phyloP scores from a whole-genome alignment of 2,329 filamentous ascomycete genomes.

The Neonectria punicea region DNA sequence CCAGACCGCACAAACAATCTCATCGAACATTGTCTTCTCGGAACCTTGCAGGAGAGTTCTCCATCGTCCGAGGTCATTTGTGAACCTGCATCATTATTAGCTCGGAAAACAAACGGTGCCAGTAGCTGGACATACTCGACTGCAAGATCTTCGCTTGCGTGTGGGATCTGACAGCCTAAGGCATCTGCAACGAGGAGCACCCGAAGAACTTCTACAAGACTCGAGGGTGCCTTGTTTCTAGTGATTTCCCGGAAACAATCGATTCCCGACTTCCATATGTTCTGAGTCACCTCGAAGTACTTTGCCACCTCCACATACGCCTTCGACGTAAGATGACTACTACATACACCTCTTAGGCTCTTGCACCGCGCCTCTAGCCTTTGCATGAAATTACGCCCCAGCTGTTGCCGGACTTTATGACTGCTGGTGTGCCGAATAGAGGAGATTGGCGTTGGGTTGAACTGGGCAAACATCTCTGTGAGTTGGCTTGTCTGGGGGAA shows the following conservation, averaged over 20 bases:
- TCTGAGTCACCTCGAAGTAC: slow-evolving; percentile 10
- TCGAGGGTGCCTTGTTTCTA: slow-evolving; percentile 26
- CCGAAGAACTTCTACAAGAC: slow-evolving; percentile 25
- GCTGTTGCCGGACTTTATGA: slow-evolving; percentile 17
- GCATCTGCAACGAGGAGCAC: slow-evolving; percentile 38
- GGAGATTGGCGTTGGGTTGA: not conserved
- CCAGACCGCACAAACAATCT: slow-evolving; percentile 39
- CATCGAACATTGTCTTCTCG: slow-evolving; percentile 38
- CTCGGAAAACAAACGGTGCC: not conserved
- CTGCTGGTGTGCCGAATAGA: slow-evolving; percentile 24
- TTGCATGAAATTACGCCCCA: slow-evolving; percentile 21
- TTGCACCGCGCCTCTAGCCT: slow-evolving; percentile 27
- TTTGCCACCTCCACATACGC: slow-evolving; percentile 17
- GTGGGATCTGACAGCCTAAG: slow-evolving; percentile 23
- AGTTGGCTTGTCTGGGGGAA: not conserved
- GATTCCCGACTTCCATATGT: slow-evolving; percentile 29
- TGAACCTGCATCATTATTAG: slow-evolving; percentile 36
- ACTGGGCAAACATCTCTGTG: not conserved
- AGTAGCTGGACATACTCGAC: slow-evolving; percentile 21
- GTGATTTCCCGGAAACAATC: slow-evolving; percentile 28
- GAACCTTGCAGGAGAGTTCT: slow-evolving; percentile 29
- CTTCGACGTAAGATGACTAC: not conserved
- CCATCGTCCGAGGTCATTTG: slow-evolving; percentile 42
- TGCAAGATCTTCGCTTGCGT: slow-evolving; percentile 12
- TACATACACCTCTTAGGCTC: slow-evolving; percentile 18